These are phyloP conservation scores for Eutrema salsugineum DNA, from an alignment of 441 rosid species.

Conservation along the genomic window DNA sequence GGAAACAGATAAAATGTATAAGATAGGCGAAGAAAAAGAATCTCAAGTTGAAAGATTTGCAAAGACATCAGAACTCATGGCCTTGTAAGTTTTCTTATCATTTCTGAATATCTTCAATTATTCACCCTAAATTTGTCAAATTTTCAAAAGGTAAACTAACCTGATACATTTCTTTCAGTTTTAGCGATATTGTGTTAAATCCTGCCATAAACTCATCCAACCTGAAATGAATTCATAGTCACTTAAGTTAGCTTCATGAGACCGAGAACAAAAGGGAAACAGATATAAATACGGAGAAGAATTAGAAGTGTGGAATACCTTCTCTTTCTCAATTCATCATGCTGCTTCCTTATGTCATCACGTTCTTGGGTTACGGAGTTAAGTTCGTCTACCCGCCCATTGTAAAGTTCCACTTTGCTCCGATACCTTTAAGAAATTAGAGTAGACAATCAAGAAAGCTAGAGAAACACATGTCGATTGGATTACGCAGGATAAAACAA, in stretches of 20 bases:
- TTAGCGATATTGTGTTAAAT: constrained; percentile 86
- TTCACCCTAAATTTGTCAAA: not conserved
- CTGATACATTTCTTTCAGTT: constrained; percentile 99
- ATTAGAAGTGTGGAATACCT: constrained; percentile 40
- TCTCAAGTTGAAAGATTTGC: not conserved
- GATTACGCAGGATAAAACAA: not conserved
- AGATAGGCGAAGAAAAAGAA: not conserved
- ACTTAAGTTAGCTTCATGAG: constrained; percentile 18
- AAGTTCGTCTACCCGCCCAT: constrained; percentile 82
- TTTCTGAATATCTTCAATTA: not conserved
- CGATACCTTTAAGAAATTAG: constrained; percentile 53
- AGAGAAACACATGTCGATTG: not conserved
- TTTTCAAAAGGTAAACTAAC: constrained; percentile 34
- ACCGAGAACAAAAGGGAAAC: not conserved
- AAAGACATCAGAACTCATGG: not conserved
- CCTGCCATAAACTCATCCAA: constrained; percentile 99
- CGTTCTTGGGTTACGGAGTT: constrained; percentile 76
- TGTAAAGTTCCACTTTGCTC: constrained; percentile 64
- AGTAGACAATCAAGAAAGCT: constrained; percentile 22
- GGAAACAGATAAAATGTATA: not conserved
- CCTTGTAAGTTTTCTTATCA: not conserved
- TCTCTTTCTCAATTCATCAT: constrained; percentile 88
- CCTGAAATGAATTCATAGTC: constrained; percentile 40
- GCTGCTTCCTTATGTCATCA: constrained; percentile 79
- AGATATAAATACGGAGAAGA: not conserved